Percentiles rank a stretch among this genome's conserved stretches.
Evolutionary conservation across 345 rosid species (phyloP).

Genomic region (Citrus hindsii): DNA sequence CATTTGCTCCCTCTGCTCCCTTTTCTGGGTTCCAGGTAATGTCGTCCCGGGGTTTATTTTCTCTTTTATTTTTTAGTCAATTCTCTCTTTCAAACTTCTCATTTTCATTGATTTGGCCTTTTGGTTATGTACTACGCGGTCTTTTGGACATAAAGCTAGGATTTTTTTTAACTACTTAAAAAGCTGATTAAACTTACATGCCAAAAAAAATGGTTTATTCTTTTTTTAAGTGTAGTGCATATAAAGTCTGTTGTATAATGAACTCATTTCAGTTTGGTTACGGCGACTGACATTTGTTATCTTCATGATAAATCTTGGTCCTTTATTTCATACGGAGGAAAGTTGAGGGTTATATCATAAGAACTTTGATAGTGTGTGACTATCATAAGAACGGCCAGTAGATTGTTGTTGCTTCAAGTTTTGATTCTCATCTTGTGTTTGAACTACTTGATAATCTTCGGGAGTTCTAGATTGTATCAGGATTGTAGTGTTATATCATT

Average conservation of each 20-base stretch:
- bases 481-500: not conserved
- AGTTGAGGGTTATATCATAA: not conserved
- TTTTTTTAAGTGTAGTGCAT: not conserved
- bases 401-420: not conserved
- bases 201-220: not conserved
- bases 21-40: slow-evolving; percentile 45
- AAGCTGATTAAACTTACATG: not conserved
- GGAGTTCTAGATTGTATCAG: not conserved
- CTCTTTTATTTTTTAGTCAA: not conserved
- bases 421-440: not conserved
- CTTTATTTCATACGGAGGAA: not conserved
- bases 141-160: not conserved
- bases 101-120: not conserved
- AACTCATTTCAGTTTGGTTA: not conserved
- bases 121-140: too few species aligned
- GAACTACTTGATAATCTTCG: not conserved
- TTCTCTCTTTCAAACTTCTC: not conserved
- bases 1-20: slow-evolving; percentile 18
- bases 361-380: too few species aligned
- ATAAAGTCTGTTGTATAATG: not conserved
- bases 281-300: not conserved
- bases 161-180: too few species aligned
- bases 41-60: too few species aligned
- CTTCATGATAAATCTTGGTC: not conserved
- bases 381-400: not conserved